These are phyloP conservation scores for Scheffersomyces stipitis DNA, from an alignment of 805 yeast genomes.

Conservation along the genomic window DNA sequence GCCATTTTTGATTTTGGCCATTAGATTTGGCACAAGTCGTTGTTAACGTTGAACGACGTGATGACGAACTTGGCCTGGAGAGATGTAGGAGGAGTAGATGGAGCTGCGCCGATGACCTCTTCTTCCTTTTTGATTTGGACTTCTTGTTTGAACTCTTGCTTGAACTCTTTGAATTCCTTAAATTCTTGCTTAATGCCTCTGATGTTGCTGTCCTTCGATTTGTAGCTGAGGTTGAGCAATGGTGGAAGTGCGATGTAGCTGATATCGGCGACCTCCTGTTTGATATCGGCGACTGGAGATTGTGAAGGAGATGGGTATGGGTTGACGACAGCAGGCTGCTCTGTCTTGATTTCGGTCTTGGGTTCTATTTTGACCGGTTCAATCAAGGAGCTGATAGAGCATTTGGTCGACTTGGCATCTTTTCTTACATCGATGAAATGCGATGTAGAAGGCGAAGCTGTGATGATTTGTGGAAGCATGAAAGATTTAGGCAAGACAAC, in stretches of 20 bases:
- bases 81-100: not conserved
- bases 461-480: not conserved
- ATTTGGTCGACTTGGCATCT: conserved; percentile 1
- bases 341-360: conserved; percentile 1
- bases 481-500: not conserved
- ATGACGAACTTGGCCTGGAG: conserved; percentile 25
- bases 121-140: not conserved
- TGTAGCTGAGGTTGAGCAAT: conserved; percentile 3
- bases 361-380: conserved; percentile 4
- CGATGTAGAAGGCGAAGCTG: not conserved
- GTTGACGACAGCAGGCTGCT: conserved; percentile 13
- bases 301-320: conserved; percentile 34
- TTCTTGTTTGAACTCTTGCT: not conserved
- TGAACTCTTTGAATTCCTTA: no score
- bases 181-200: not conserved
- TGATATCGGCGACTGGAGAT: conserved; percentile 22
- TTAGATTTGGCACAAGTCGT: conserved; percentile 24
- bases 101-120: no score
- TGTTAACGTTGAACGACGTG: conserved; percentile 31
- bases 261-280: conserved; percentile 17
- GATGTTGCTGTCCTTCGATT: not conserved
- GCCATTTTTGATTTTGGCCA: no score
- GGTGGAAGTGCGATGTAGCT: conserved; percentile 18
- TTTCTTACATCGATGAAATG: not conserved
- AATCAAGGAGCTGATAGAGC: conserved; percentile 12